phyloP scores from a whole-genome alignment of 73 alveolate species.

The Paramecium octaurelia region DNA sequence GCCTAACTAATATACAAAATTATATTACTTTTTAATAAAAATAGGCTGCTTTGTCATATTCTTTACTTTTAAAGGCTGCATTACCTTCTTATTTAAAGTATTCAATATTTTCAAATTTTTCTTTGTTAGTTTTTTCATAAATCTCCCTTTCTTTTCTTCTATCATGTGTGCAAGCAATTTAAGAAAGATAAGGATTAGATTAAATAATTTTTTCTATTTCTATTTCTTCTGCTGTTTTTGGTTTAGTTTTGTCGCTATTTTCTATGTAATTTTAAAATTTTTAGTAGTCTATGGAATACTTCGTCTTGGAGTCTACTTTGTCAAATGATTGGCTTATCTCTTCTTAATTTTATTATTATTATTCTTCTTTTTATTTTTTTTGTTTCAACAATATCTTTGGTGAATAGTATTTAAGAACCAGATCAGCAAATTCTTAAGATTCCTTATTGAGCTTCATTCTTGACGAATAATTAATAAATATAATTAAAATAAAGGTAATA shows the following conservation, averaged over 20 bases:
- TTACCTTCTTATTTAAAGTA: slow-evolving; percentile 67
- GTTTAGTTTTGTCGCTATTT: not conserved
- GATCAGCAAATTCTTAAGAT: slow-evolving; percentile 35
- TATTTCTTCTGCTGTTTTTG: slow-evolving; percentile 19
- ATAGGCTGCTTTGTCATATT: slow-evolving; percentile 60
- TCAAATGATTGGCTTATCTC: not conserved
- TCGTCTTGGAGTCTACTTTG: not conserved
- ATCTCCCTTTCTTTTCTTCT: slow-evolving; percentile 70
- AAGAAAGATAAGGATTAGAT: slow-evolving; percentile 60
- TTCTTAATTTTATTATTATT: not conserved
- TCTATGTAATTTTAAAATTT: slow-evolving; percentile 32
- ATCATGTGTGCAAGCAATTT: slow-evolving; percentile 63
- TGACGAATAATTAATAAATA: not conserved
- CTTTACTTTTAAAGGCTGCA: slow-evolving; percentile 56
- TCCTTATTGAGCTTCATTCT: slow-evolving; percentile 1
- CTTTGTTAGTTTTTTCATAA: slow-evolving; percentile 67
- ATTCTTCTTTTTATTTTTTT: slow-evolving; percentile 2
- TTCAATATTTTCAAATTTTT: slow-evolving; percentile 63
- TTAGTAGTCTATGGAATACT: slow-evolving; percentile 50
- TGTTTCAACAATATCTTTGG: slow-evolving; percentile 31
- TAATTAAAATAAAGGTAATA: not conserved
- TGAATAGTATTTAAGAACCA: slow-evolving; percentile 47
- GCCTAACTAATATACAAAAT: slow-evolving; percentile 12
- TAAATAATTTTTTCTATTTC: slow-evolving; percentile 49
- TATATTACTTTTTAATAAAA: slow-evolving; percentile 55